Evolutionary conservation across 2,329 filamentous ascomycete species (phyloP).

Genomic region (Fusarium abutilonis): DNA sequence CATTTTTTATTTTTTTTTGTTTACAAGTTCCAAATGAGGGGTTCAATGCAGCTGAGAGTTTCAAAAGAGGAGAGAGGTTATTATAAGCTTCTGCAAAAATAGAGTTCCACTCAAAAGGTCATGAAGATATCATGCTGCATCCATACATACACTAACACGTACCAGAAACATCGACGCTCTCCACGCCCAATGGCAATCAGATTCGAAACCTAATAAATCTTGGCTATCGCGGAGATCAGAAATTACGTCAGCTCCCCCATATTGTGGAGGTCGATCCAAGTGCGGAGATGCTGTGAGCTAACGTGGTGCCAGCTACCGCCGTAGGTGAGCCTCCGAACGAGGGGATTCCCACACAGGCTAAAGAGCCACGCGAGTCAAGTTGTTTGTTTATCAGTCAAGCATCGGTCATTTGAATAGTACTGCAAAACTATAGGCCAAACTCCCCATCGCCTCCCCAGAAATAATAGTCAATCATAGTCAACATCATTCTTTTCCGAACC

Average conservation of each 20-base stretch:
- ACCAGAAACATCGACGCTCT: conserved; percentile 21
- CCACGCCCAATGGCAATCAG: conserved; percentile 23
- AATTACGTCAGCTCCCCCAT: conserved; percentile 40
- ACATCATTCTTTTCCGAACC: conserved; percentile 31
- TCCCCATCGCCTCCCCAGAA: conserved; percentile 39
- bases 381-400: conserved; percentile 9
- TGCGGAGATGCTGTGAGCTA: conserved; percentile 29
- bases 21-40: conserved; percentile 5
- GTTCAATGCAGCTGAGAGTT: conserved; percentile 2
- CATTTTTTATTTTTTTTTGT: conserved; percentile 19
- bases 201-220: conserved; percentile 18
- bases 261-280: conserved; percentile 26
- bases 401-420: conserved; percentile 35
- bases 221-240: conserved; percentile 13
- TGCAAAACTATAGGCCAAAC: conserved; percentile 37
- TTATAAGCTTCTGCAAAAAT: conserved; percentile 27
- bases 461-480: conserved; percentile 30
- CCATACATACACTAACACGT: background rate
- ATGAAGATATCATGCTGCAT: conserved; percentile 40
- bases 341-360: conserved; percentile 19
- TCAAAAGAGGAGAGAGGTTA: conserved; percentile 15
- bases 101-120: conserved; percentile 33
- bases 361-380: conserved; percentile 2
- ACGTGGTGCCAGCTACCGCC: background rate
- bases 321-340: conserved; percentile 15